Evolutionary conservation across 768 basidiomycete species (phyloP), one percentile per base, ranked within the genome.

Genomic region (Gloeophyllum trabeum): DNA sequence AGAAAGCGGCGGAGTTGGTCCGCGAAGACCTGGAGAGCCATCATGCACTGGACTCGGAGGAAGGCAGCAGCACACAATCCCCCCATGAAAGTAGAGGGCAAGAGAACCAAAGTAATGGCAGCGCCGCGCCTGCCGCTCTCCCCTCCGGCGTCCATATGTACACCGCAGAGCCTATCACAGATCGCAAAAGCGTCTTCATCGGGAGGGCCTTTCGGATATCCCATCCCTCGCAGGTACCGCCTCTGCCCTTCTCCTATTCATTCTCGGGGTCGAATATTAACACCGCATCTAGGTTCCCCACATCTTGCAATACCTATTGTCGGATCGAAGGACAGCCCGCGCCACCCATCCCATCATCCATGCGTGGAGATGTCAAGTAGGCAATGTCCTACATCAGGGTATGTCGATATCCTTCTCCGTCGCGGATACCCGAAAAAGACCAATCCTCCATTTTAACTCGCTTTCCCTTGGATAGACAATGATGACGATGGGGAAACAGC

Each of bases 401-500:
- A 49, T 23, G 62, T 46, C 34, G 36, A 25, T 14, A 18, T 24
- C 35, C 24, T 21, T 35, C 34, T 4, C 13, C 13, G 36, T 28
- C 36, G 32, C 19, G 23, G 30, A 20, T 18, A 10, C 23, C 7
- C 6, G 18, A 24, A 10, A 10, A 16, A 32, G 28, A 37, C 22
- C 32, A 16, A 4, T 5, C n/a, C 12, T 10, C 12, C 3, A 25
- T n/a, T 24, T 35, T 35, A n/a, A 6, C 18, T 37, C 35, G 4
- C 19, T 28, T 19, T 13, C 18, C 1, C 19, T 4, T 26, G n/a
- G n/a, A 22, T 48, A 90, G 93, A 97, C 54, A 93, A 96, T 45
- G 89, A 93, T 43, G 93, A 98, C 46, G 87, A 97, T 44, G 89
- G 92, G 1, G 94, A 99, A 63, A 79, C 84, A 0, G 91, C 89